Base-by-base conservation (phyloP, 192 early-diverging fungal genomes). In the Coemansia sp. region DNA sequence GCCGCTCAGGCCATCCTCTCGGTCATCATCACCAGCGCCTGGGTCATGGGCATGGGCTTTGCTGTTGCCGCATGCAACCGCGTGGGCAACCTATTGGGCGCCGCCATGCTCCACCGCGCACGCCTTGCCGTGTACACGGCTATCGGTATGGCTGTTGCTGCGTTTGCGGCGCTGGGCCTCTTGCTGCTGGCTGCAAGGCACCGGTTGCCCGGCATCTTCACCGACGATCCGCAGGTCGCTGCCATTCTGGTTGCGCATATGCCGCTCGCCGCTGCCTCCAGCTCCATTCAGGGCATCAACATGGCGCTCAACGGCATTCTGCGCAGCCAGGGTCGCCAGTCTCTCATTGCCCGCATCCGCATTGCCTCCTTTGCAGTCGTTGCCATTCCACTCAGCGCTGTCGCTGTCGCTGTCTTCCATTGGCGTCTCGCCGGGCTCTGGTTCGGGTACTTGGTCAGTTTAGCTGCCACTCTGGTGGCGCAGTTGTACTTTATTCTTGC, bases 1-100 rank as follows among this genome's bases (percentile, higher is more conserved):
- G 95, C 95, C 6, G 91, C 94, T 12, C 97, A 99, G 74, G 87
- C 90, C 11, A 71, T 93, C 42, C 72, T 92, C 41, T 78, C 95
- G 11, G 90, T 87, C 40, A 86, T 92, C 18, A 72, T 86, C 6
- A 73, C 81, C 39, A 61, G 89, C 62, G 70, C 88, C 5, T 96
- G 90, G 77, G 87, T 88, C 39, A 83, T 94, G 39, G 94, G 94
- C 11, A 80, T 56, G 6, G 72, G 72, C 12, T 79, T 96, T 37
- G 82, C 89, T n/a, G 83, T 98, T 26, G 92, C 90, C 2, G 85
- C 87, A 0, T 89, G 91, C 26, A 94, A 93, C 63, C 86, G 97
- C 8, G 86, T 97, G 18, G 95, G 91, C 40, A 87, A 90, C 63
- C 73, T 91, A 11, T 73, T 92, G 8, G 92, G 92, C n/a, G 82